These are phyloP conservation scores for Mariannaea elegans DNA, from an alignment of 2,329 filamentous ascomycete genomes.

Conservation along the genomic window DNA sequence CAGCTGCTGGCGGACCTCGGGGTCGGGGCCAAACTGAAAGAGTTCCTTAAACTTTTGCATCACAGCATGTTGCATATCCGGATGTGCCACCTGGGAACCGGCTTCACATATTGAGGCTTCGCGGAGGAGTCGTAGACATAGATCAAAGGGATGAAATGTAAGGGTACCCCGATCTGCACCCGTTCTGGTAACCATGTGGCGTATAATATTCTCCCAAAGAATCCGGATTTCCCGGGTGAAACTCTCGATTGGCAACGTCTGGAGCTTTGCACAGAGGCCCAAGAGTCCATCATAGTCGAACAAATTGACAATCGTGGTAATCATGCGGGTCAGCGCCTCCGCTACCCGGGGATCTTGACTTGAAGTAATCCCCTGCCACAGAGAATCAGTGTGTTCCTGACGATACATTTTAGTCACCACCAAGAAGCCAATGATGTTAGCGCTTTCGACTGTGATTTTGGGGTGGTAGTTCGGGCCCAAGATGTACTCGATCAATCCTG, in stretches of 20 bases:
- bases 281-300: conserved; percentile 61
- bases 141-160: conserved; percentile 56
- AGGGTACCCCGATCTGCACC: conserved; percentile 46
- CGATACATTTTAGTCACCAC: conserved; percentile 81
- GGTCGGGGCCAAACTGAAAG: conserved; percentile 62
- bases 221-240: conserved; percentile 70
- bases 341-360: conserved; percentile 88
- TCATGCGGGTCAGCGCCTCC: conserved; percentile 78
- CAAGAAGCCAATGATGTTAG: conserved; percentile 88
- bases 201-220: conserved; percentile 67
- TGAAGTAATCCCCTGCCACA: conserved; percentile 85
- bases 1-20: conserved; percentile 66
- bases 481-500: conserved; percentile 84
- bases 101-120: conserved; percentile 70
- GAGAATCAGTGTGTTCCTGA: conserved; percentile 74
- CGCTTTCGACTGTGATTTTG: conserved; percentile 82
- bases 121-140: conserved; percentile 73
- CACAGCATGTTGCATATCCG: conserved; percentile 71
- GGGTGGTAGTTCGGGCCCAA: conserved; percentile 91
- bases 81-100: conserved; percentile 64
- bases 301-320: conserved; percentile 57
- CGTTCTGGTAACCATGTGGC: conserved; percentile 56
- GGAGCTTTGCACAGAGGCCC: conserved; percentile 77
- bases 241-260: conserved; percentile 67
- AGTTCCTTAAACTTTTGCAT: conserved; percentile 68